A percentile compares a stretch with the other conserved stretches of the same genome.
Evolutionary conservation across 2,329 filamentous ascomycete species (phyloP).

Genomic region (Volutella citrinella): DNA sequence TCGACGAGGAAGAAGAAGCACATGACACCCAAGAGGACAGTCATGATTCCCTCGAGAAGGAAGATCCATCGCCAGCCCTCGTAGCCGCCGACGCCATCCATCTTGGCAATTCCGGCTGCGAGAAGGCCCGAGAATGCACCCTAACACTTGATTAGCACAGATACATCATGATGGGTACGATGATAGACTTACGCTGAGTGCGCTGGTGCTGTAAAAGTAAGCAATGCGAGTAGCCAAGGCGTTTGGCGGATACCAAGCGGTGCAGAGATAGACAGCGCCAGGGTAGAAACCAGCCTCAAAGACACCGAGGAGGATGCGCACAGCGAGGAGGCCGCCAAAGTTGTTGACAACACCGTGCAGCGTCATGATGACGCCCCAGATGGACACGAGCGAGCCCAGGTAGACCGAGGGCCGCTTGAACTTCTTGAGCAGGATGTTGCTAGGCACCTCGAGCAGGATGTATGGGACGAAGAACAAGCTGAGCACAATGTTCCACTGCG

Average conservation of each 20-base stretch:
- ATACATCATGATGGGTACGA: too few species aligned
- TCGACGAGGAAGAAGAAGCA: constrained; percentile 46
- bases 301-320: constrained; percentile 26
- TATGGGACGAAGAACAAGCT: constrained; percentile 60
- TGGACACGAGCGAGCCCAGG: constrained; percentile 60
- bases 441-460: constrained; percentile 46
- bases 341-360: constrained; percentile 24
- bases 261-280: constrained; percentile 26
- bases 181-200: too few species aligned
- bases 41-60: constrained; percentile 55
- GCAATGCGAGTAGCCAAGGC: constrained; percentile 25
- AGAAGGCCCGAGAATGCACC: constrained; percentile 49
- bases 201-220: constrained; percentile 23
- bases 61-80: constrained; percentile 58
- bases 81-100: constrained; percentile 41
- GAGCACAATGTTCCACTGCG: constrained; percentile 55
- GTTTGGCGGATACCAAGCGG: constrained; percentile 28
- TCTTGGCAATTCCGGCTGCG: constrained; percentile 17
- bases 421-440: constrained; percentile 63
- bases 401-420: constrained; percentile 59
- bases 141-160: too few species aligned
- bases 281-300: constrained; percentile 35
- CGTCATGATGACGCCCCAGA: constrained; percentile 33
- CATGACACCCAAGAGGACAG: constrained; percentile 33
- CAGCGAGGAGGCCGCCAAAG: constrained; percentile 24